Base-by-base conservation (phyloP, 2,329 filamentous ascomycete species). In the Elsinoe fawcettii region DNA sequence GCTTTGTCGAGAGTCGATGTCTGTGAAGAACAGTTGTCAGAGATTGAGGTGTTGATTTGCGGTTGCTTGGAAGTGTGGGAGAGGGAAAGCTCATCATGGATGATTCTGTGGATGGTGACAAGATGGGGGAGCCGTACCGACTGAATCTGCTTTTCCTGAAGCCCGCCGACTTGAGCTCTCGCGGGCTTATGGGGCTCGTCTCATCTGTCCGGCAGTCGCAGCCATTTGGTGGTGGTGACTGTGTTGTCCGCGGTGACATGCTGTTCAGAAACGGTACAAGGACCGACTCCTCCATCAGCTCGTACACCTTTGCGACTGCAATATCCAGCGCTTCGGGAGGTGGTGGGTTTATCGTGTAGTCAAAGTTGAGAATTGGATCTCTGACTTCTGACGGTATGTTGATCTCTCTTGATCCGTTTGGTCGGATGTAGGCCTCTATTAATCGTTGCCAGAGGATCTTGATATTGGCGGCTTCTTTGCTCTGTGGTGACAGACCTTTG, bases 221-320 rank as follows among this genome's bases (percentile, higher is more conserved):
- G 23, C 37, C 30, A 16, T 34, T 34, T 9, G 36, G 37, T 20
- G 39, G 54, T n/a, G 79, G 74, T 30, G 75, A 73, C 44, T 77
- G 74, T 32, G 54, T 47, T 18, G 54, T 39, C 9, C 37, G 41
- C 1, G 76, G 73, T 59, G 76, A 77, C 49, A 78, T 74, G 61
- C 77, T 81, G 71, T 96, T 92, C 56, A 97, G 79, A 68, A 97
- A 99, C 0, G 92, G 91, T 0, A 96, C 85, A 54, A 97, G 78
- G 0, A 97, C 88, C 2, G 91, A 96, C 69, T 97, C 93, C 66
- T 96, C 95, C 91, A 99, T 97, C 57, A 99, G 77, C 64, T 97
- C 93, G 70, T 92, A 91, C 39, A 96, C 88, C 60, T 96, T 95
- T 60, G 82, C 81, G 22, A 95, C 87, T 18, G 93, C 90, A 53